A percentile compares a stretch with the other conserved stretches of the same genome.
Evolutionary conservation across 31 red algal species (phyloP).

Genomic region (Asparagopsis taxiformis): DNA sequence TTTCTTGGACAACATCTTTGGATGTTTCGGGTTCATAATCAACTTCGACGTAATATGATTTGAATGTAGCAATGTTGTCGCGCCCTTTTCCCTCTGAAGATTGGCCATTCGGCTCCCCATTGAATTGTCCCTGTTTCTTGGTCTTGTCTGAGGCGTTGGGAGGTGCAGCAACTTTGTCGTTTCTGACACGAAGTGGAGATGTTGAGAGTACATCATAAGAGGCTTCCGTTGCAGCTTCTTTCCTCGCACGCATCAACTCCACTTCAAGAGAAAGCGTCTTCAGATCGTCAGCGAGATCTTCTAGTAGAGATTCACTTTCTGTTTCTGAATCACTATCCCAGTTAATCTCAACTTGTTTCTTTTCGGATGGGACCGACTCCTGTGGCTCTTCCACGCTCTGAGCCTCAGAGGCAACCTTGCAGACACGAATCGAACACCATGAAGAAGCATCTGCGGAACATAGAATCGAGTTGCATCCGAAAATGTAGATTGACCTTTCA

Average conservation of each 20-base stretch:
- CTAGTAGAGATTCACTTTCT: neutral
- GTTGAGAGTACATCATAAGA: neutral
- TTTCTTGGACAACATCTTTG: constrained; percentile 2
- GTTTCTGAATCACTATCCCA: constrained; percentile 53
- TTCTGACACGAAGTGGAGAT: neutral
- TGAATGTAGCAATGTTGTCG: neutral
- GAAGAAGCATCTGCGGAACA: constrained; percentile 20
- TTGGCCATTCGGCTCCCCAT: neutral
- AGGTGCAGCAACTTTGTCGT: neutral
- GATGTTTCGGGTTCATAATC: constrained; percentile 26
- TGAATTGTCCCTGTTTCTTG: neutral
- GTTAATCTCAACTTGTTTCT: constrained; percentile 12
- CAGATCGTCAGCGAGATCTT: constrained; percentile 17
- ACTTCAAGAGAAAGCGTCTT: constrained; percentile 20
- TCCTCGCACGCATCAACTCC: neutral
- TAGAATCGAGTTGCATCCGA: constrained; percentile 58
- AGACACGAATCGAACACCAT: constrained; percentile 43
- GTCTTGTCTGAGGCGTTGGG: neutral
- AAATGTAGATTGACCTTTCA: constrained; percentile 35
- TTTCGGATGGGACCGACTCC: neutral
- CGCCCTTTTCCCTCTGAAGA: neutral
- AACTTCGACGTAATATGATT: constrained; percentile 33
- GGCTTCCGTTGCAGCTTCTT: neutral
- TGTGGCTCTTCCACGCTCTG: constrained; percentile 5
- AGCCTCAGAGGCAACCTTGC: neutral